Conservation (phyloP, 2,329 filamentous ascomycete genomes). For the Cryphonectria naterciae region DNA sequence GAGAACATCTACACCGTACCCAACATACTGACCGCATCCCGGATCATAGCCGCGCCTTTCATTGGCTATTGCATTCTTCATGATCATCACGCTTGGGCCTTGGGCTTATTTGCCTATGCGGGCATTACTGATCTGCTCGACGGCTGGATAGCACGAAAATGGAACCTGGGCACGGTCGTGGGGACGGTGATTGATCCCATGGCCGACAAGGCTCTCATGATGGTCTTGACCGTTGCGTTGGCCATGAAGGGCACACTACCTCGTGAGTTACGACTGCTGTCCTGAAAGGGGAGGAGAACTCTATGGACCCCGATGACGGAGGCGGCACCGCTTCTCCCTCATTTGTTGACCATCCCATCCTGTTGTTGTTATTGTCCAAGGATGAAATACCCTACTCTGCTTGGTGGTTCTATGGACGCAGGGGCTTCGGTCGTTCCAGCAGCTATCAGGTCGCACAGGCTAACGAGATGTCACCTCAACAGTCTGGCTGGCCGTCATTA, state of each 20-base stretch:
- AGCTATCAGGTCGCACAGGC: constrained; percentile 9
- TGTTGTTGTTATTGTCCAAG: neutral
- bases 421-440: neutral
- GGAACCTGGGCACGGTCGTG: constrained; percentile 89
- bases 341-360: constrained; percentile 16
- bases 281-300: neutral
- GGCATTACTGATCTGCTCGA: constrained; percentile 91
- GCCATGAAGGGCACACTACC: constrained; percentile 83
- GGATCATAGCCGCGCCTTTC: constrained; percentile 79
- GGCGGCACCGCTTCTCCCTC: neutral
- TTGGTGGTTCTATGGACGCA: neutral
- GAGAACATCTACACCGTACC: constrained; percentile 98
- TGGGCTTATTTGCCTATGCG: constrained; percentile 89
- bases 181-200: constrained; percentile 95
- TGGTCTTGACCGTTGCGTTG: constrained; percentile 82
- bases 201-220: constrained; percentile 97
- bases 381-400: neutral
- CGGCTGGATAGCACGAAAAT: constrained; percentile 88
- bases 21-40: constrained; percentile 87
- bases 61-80: constrained; percentile 89
- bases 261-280: constrained; percentile 53
- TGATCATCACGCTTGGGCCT: constrained; percentile 76
- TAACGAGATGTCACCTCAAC: constrained; percentile 14
- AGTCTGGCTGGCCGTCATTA: constrained; percentile 89
- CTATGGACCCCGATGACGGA: neutral